Evolutionary conservation across 257 asterid species (phyloP), one percentile per base, ranked within the genome.

Genomic region (Parsonsia alboflavescens): DNA sequence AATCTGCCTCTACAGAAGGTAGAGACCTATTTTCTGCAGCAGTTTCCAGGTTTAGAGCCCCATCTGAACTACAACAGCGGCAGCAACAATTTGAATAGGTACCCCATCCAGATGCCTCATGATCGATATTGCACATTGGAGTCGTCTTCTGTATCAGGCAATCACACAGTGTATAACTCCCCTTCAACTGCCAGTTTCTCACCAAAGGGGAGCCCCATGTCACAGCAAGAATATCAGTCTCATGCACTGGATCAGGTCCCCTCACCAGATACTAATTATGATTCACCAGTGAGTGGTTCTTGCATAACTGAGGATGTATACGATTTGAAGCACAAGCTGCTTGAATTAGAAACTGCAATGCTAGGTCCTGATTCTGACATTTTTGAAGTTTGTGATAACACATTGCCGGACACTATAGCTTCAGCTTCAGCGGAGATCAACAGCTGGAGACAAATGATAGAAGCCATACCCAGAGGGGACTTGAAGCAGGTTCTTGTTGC

Each of bases 311-410:
- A 90, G 57, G 91, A 87, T 44, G 80, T 71, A 68, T 70, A 71
- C 70, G 86, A 80, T 73, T 72, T 90, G 48, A 89, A 77, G 86
- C 85, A 83, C 86, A 90, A 88, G 81, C 81, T 93, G 59, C 88
- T 78, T 78, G 96, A 93, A 70, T 86, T 93, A 22, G 98, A 93
- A 82, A 78, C 80, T 0, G 93, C 73, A 15, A 93, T 89, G 97
- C 73, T 93, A 65, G 97, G 97, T 4, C 97, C 98, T 0, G 97
- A 92, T 79, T 73, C 85, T 3, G 95, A 89, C 68, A 21, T 81
- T 68, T 81, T 82, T 15, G 87, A 82, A 72, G 73, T 61, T 64
- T 79, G 65, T 24, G 86, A 83, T 10, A 54, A 64, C 50, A 49
- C 78, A 36, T 63, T 78, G 21, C 30, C 73, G 0, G 58, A 71